These are phyloP conservation scores for Poteriospumella lacustris DNA, from an alignment of 108 stramenopile genomes.

Conservation along the genomic window DNA sequence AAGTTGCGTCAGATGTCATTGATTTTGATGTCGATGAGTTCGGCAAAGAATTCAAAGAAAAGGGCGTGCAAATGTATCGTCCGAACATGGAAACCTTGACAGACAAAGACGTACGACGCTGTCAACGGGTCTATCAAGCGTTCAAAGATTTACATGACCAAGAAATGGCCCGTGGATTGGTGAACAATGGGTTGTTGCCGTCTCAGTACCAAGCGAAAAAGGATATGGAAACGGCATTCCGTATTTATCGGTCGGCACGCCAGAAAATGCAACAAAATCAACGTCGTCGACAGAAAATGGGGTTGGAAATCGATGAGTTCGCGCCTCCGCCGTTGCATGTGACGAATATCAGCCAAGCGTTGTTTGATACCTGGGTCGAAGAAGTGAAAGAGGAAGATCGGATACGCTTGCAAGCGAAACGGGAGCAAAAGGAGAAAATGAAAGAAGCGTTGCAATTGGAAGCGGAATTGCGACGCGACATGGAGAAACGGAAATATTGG, in stretches of 20 bases:
- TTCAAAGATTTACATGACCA: background rate
- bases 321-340: background rate
- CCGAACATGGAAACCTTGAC: background rate
- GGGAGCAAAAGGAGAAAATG: background rate
- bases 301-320: background rate
- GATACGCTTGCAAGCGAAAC: background rate
- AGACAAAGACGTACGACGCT: background rate
- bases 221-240: background rate
- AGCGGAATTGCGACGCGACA: background rate
- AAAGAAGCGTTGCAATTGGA: background rate
- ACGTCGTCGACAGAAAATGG: background rate
- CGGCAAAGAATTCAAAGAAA: background rate
- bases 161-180: background rate
- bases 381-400: constrained; percentile 12
- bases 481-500: background rate
- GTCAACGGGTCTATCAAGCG: background rate
- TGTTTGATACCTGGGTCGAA: background rate
- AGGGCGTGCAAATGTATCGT: background rate
- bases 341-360: background rate
- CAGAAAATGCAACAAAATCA: background rate
- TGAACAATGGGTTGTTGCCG: background rate
- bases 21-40: background rate
- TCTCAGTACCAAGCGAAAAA: background rate
- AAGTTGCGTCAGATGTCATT: background rate
- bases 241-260: background rate